Base-by-base conservation (phyloP, 768 basidiomycete species). In the Amanita muscaria region DNA sequence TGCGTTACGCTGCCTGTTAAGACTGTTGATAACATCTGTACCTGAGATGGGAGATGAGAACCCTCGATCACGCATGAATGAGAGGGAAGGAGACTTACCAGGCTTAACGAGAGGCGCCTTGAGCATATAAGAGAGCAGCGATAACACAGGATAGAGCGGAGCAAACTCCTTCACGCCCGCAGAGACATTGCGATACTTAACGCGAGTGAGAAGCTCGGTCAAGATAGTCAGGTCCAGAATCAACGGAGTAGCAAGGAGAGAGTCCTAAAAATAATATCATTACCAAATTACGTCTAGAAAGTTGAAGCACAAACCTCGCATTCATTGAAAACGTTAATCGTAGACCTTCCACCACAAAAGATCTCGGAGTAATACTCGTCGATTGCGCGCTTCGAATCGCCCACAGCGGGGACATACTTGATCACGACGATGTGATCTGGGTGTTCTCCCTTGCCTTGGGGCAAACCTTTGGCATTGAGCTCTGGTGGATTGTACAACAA, bases 361-460 rank as follows among this genome's bases (percentile, higher is more conserved):
- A 98, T 92, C 74, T 98, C 93, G 9, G 89, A 93, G 65, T 92
- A 91, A 68, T 97, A 98, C 72, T 97, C 93, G 66, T 98, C 96
- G 72, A 98, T 91, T n/a, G 93, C 96, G 46, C 90, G 77, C 79
- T 97, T 98, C 46, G 88, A 89, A 69, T 98, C 96, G 30, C 94
- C 93, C 23, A 94, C 92, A 19, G 92, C 88, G 16, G 90, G 91
- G 2, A 97, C 84, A 54, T 94, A 94, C 73, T 94, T 94, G 77
- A 94, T 94, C 45, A 94, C 91, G 43, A 97, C 83, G 56, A 93
- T 76, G 60, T 99, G 94, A 64, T 97, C 93, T 22, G 94, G 94
- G 64, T 97, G 92, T 67, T 99, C 94, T 56, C 92, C 92, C 66
- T 93, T 91, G 54, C 74, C 81, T 18, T 65, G 53, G 38, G 62